Conservation (phyloP, 371 early-diverging fungal genomes). For the Rhizopus sp. region DNA sequence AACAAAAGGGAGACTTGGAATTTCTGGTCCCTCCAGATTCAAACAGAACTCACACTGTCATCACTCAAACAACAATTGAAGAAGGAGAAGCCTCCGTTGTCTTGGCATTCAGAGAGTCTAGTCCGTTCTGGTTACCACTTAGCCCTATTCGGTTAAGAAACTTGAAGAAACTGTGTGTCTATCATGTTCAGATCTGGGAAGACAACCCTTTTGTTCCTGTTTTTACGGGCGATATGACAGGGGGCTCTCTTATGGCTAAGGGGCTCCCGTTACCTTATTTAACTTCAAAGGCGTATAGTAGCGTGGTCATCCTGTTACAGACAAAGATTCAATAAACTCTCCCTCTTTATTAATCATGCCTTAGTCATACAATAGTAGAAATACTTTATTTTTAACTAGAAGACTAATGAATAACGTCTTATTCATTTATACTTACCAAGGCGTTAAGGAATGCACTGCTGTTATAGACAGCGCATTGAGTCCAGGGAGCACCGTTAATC, state of each 20-base stretch:
- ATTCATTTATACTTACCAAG: no score
- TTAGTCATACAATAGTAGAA: no score
- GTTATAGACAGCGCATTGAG: no score
- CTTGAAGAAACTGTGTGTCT: constrained; percentile 14
- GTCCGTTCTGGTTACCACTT: constrained; percentile 33
- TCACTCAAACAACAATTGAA: constrained; percentile 24
- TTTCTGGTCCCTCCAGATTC: constrained; percentile 32
- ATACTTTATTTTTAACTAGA: no score
- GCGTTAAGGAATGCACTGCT: no score
- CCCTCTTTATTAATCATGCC: no score
- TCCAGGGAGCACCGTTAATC: no score
- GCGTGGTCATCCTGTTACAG: constrained; percentile 16
- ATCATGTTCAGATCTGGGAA: constrained; percentile 24
- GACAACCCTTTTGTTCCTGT: constrained; percentile 19
- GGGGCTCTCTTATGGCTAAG: constrained; percentile 28
- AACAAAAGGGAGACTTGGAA: constrained; percentile 35
- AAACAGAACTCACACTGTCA: neutral
- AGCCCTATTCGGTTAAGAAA: constrained; percentile 24
- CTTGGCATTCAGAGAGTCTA: constrained; percentile 30
- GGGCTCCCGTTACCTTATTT: constrained; percentile 29
- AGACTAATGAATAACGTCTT: no score
- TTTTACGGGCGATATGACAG: constrained; percentile 24
- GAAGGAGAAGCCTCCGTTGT: constrained; percentile 27
- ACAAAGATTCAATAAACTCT: neutral
- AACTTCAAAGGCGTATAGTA: constrained; percentile 18